A percentile compares a stretch with the other conserved stretches of the same genome.
These are phyloP conservation scores for Petunia hybrid DNA, from an alignment of 305 asterid species.

Conservation along the genomic window DNA sequence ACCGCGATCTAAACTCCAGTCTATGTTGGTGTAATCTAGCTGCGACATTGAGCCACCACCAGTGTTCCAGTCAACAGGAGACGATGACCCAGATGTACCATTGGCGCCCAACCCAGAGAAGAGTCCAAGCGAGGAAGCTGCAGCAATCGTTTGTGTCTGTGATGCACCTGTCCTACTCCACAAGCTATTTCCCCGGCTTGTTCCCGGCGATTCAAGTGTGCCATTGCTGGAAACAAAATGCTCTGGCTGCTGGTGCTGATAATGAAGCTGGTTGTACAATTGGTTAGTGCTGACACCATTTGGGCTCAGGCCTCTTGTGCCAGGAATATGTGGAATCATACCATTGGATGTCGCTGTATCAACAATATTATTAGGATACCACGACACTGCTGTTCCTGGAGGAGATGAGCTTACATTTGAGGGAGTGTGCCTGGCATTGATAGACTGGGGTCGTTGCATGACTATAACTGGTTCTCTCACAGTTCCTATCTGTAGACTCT, in stretches of 20 bases:
- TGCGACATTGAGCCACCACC: slow-evolving; percentile 62
- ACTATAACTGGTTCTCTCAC: slow-evolving; percentile 71
- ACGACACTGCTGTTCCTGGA: slow-evolving; percentile 54
- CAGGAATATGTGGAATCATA: slow-evolving; percentile 49
- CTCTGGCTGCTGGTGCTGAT: slow-evolving; percentile 51
- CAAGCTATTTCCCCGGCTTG: slow-evolving; percentile 48
- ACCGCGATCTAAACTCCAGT: slow-evolving; percentile 87
- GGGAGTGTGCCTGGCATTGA: slow-evolving; percentile 52
- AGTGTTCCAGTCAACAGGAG: slow-evolving; percentile 70
- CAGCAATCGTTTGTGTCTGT: slow-evolving; percentile 57
- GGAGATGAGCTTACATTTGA: slow-evolving; percentile 64
- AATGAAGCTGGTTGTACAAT: slow-evolving; percentile 52
- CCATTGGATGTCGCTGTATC: slow-evolving; percentile 57
- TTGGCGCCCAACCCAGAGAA: slow-evolving; percentile 62
- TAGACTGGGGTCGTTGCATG: slow-evolving; percentile 71
- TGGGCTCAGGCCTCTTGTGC: slow-evolving; percentile 55
- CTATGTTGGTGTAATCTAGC: slow-evolving; percentile 71
- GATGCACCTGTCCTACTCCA: slow-evolving; percentile 59
- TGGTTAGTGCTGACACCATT: slow-evolving; percentile 48
- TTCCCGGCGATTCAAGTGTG: slow-evolving; percentile 48
- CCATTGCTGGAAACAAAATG: slow-evolving; percentile 55
- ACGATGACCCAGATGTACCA: slow-evolving; percentile 51
- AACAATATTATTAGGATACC: slow-evolving; percentile 50
- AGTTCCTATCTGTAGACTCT: slow-evolving; percentile 74
- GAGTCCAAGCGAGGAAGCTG: slow-evolving; percentile 79